phyloP scores from a whole-genome alignment of 345 rosid species.

The Syzygium grande region DNA sequence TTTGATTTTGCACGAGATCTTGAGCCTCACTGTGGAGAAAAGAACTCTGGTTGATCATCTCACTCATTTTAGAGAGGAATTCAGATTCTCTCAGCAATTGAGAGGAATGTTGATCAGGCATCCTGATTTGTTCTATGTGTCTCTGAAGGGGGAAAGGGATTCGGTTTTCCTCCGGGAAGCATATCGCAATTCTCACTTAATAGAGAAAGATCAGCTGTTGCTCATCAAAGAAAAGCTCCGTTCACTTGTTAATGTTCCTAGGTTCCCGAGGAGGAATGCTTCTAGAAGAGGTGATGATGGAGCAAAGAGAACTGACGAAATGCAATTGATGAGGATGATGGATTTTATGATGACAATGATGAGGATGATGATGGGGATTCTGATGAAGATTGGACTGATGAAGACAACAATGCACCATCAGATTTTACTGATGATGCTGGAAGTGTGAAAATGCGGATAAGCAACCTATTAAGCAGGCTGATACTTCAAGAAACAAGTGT shows the following conservation, averaged over 20 bases:
- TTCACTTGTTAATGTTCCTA: slow-evolving; percentile 64
- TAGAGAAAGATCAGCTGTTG: slow-evolving; percentile 70
- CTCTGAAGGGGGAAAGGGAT: slow-evolving; percentile 90
- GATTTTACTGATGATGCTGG: slow-evolving; percentile 1
- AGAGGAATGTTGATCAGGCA: slow-evolving; percentile 95
- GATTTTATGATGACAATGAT: slow-evolving; percentile 15
- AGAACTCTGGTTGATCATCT: slow-evolving; percentile 94
- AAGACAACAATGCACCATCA: slow-evolving; percentile 12
- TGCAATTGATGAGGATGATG: slow-evolving; percentile 26
- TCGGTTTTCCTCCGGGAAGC: slow-evolving; percentile 96
- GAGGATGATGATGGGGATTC: slow-evolving; percentile 64
- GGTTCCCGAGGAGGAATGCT: slow-evolving; percentile 46
- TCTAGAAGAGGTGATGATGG: slow-evolving; percentile 16
- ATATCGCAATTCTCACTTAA: slow-evolving; percentile 67
- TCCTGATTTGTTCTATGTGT: slow-evolving; percentile 89
- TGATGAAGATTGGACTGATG: slow-evolving; percentile 33
- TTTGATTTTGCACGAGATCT: slow-evolving; percentile 66
- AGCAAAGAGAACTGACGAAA: slow-evolving; percentile 13
- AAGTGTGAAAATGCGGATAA: background rate
- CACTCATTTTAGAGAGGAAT: slow-evolving; percentile 93
- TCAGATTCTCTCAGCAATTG: slow-evolving; percentile 86
- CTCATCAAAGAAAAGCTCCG: slow-evolving; percentile 89
- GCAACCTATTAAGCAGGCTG: slow-evolving; percentile 22
- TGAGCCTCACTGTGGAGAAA: slow-evolving; percentile 87
- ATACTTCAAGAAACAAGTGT: slow-evolving; percentile 21